Percentiles rank a stretch among this genome's conserved stretches.
These are phyloP conservation scores for Stentor coeruleus DNA, from an alignment of 73 alveolate species.

Conservation along the genomic window DNA sequence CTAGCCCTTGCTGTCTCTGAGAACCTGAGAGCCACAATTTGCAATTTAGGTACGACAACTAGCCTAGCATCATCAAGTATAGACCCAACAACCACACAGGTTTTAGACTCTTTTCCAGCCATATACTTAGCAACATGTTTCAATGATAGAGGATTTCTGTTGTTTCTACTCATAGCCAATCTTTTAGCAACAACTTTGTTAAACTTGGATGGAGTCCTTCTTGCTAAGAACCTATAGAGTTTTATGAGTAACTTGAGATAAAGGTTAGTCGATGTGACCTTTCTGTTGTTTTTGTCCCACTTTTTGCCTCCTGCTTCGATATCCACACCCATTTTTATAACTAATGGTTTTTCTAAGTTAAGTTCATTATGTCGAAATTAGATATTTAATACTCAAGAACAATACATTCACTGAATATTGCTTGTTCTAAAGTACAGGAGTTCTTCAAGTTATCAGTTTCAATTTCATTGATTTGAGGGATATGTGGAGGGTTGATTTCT, in stretches of 20 bases:
- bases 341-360: too few species aligned
- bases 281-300: too few species aligned
- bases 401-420: too few species aligned
- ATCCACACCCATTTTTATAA: too few species aligned
- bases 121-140: conserved; percentile 68
- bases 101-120: conserved; percentile 51
- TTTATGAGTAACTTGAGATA: too few species aligned
- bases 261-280: too few species aligned
- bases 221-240: conserved; percentile 84
- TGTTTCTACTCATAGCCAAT: conserved; percentile 63
- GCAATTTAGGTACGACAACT: conserved; percentile 71
- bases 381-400: too few species aligned
- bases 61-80: conserved; percentile 83
- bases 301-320: too few species aligned
- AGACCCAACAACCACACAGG: conserved; percentile 78
- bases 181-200: conserved; percentile 74
- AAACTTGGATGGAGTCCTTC: conserved; percentile 88
- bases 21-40: conserved; percentile 81
- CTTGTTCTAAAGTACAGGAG: too few species aligned
- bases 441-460: too few species aligned
- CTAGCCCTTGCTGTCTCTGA: conserved; percentile 94
- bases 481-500: not conserved
- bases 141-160: conserved; percentile 77
- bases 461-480: too few species aligned
- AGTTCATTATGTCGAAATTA: too few species aligned